Conservation (phyloP, 108 stramenopile species). For the Cyclostephanos tholiformis region DNA sequence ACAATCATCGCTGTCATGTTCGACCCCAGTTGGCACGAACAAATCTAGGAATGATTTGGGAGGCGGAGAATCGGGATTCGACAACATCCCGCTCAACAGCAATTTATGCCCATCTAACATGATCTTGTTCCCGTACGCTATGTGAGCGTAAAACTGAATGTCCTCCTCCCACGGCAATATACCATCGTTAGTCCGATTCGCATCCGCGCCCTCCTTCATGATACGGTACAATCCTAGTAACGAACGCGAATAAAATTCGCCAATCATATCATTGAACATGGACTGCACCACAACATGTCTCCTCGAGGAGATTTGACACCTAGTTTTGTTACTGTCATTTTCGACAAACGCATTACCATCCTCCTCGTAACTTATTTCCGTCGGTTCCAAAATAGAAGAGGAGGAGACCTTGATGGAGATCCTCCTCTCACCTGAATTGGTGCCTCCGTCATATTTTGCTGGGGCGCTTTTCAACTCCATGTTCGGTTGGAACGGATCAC, state of each 20-base stretch:
- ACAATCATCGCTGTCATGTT: slow-evolving; percentile 23
- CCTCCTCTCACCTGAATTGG: slow-evolving; percentile 23
- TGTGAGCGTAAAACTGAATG: slow-evolving; percentile 50
- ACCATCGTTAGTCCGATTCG: not conserved
- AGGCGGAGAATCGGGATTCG: slow-evolving; percentile 26
- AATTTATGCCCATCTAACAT: slow-evolving; percentile 48
- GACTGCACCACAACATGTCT: slow-evolving; percentile 55
- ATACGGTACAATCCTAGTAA: slow-evolving; percentile 25
- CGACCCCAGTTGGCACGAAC: slow-evolving; percentile 16
- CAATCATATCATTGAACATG: slow-evolving; percentile 59
- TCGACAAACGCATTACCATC: not conserved
- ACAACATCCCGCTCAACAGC: slow-evolving; percentile 43
- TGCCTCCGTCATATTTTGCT: slow-evolving; percentile 38
- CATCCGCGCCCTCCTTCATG: slow-evolving; percentile 24
- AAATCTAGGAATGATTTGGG: slow-evolving; percentile 42
- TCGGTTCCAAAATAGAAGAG: slow-evolving; percentile 4
- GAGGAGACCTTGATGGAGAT: slow-evolving; percentile 32
- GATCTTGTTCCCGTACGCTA: slow-evolving; percentile 26
- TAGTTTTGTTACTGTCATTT: not conserved
- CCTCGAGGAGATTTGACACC: slow-evolving; percentile 29
- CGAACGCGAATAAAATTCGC: slow-evolving; percentile 56
- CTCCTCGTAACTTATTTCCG: not conserved
- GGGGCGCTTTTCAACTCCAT: slow-evolving; percentile 41
- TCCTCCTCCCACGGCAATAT: slow-evolving; percentile 40
- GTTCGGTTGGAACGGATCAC: slow-evolving; percentile 36